Percentiles rank a stretch among this genome's conserved stretches.
Evolutionary conservation across 2,329 filamentous ascomycete genomes (phyloP).

Genomic region (Microcera coccophila): DNA sequence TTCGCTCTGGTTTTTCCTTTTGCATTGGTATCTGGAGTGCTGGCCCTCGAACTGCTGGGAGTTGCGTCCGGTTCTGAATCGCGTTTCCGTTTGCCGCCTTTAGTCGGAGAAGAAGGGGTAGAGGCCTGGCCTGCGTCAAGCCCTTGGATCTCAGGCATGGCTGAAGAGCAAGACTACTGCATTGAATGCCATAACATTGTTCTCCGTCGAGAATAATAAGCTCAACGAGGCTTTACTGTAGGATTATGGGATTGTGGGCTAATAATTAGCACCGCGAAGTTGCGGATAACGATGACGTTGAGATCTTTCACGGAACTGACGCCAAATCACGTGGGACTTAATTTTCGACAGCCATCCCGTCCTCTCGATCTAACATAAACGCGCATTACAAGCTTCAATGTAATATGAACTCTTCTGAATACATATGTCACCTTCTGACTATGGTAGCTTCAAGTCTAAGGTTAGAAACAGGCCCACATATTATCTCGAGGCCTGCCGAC

Average conservation of each 20-base stretch:
- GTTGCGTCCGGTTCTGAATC: conserved; percentile 6
- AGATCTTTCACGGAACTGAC: conserved; percentile 37
- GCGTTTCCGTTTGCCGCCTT: conserved; percentile 22
- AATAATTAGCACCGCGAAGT: too few species aligned
- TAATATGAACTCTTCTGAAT: too few species aligned
- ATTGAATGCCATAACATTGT: too few species aligned
- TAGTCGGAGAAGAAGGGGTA: neutral
- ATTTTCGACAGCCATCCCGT: too few species aligned
- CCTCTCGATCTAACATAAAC: too few species aligned
- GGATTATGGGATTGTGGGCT: too few species aligned
- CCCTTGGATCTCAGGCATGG: conserved; percentile 5
- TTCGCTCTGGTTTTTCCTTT: conserved; percentile 3
- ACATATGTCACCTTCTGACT: too few species aligned
- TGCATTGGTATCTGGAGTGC: conserved; percentile 5
- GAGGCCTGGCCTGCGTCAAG: neutral
- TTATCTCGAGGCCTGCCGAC: conserved; percentile 5
- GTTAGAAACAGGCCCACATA: conserved; percentile 1
- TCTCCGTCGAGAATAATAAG: too few species aligned
- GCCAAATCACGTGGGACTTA: conserved; percentile 35
- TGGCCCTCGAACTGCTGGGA: conserved; percentile 8
- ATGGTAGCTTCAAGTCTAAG: neutral
- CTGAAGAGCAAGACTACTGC: conserved; percentile 1
- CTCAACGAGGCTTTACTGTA: too few species aligned
- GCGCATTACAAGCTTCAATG: too few species aligned
- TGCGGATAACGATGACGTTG: too few species aligned